Conservation (phyloP, 2,329 filamentous ascomycete genomes). For the Venturia asperata region DNA sequence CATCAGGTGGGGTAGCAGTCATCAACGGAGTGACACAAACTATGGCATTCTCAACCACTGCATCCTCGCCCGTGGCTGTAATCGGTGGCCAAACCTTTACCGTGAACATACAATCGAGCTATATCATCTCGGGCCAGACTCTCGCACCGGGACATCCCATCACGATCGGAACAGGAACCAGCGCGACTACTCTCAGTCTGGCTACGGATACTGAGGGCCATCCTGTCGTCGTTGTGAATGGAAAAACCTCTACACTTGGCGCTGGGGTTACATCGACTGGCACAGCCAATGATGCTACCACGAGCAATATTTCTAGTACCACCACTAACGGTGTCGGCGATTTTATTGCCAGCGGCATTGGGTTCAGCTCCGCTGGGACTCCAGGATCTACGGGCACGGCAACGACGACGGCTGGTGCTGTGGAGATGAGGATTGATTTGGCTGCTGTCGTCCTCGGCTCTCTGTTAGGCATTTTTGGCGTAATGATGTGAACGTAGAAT, state of each 20-base stretch:
- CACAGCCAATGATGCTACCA: not conserved
- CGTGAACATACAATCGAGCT: not conserved
- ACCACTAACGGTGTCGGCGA: not conserved
- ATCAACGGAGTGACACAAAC: not conserved
- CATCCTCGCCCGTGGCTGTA: not conserved
- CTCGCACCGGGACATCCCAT: not conserved
- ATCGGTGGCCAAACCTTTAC: not conserved
- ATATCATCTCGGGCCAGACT: not conserved
- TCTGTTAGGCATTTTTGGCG: not conserved
- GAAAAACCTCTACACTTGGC: not conserved
- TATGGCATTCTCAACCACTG: not conserved
- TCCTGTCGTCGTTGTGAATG: not conserved
- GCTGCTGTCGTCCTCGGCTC: not conserved
- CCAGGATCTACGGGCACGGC: not conserved
- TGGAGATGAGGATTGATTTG: not conserved
- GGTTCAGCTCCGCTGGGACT: not conserved
- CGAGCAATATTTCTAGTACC: not conserved
- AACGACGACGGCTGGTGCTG: not conserved
- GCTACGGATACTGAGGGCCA: not conserved
- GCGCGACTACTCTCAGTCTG: not conserved
- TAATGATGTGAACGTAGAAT: not conserved
- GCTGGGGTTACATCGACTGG: not conserved
- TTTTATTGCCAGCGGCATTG: slow-evolving; percentile 10
- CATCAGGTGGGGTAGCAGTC: not conserved
- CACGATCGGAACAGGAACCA: not conserved